These are phyloP conservation scores for Yamadazyma akitaensis DNA, from an alignment of 805 yeast genomes.

Conservation along the genomic window DNA sequence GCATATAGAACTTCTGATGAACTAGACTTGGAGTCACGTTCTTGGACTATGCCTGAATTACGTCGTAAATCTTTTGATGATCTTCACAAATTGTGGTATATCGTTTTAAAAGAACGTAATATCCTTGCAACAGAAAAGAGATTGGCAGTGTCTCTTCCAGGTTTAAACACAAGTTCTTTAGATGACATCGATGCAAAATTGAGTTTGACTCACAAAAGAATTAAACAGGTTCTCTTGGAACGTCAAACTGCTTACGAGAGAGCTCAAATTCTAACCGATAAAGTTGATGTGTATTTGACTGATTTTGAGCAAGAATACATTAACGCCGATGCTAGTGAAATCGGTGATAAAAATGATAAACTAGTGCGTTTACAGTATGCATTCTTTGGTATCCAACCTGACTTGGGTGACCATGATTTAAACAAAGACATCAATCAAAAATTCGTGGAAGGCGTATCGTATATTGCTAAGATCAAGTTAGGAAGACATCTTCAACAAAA, in stretches of 20 bases:
- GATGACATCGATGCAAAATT: constrained; percentile 39
- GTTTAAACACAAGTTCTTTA: constrained; percentile 30
- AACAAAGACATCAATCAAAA: constrained; percentile 47
- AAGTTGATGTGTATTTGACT: constrained; percentile 47
- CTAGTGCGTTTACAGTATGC: constrained; percentile 79
- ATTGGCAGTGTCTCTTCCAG: constrained; percentile 39
- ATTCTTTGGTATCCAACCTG: constrained; percentile 78
- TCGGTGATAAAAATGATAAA: constrained; percentile 58
- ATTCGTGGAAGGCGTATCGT: constrained; percentile 63
- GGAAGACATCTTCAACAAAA: constrained; percentile 29
- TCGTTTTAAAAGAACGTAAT: constrained; percentile 80
- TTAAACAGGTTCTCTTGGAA: constrained; percentile 84
- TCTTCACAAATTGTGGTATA: constrained; percentile 87
- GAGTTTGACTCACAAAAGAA: constrained; percentile 44
- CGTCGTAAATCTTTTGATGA: constrained; percentile 91
- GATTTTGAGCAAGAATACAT: constrained; percentile 61
- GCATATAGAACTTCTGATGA: constrained; percentile 59
- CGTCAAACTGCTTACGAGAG: constrained; percentile 69
- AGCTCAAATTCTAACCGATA: constrained; percentile 46
- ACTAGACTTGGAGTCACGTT: constrained; percentile 52
- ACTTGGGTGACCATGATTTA: constrained; percentile 53
- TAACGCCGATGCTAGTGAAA: constrained; percentile 49
- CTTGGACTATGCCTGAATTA: constrained; percentile 87
- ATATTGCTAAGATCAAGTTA: constrained; percentile 66
- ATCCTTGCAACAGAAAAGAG: constrained; percentile 70